A percentile compares a stretch with the other conserved stretches of the same genome.
phyloP scores from a whole-genome alignment of 495 filamentous ascomycete genomes.

The Staphylotrichum tortipilum region DNA sequence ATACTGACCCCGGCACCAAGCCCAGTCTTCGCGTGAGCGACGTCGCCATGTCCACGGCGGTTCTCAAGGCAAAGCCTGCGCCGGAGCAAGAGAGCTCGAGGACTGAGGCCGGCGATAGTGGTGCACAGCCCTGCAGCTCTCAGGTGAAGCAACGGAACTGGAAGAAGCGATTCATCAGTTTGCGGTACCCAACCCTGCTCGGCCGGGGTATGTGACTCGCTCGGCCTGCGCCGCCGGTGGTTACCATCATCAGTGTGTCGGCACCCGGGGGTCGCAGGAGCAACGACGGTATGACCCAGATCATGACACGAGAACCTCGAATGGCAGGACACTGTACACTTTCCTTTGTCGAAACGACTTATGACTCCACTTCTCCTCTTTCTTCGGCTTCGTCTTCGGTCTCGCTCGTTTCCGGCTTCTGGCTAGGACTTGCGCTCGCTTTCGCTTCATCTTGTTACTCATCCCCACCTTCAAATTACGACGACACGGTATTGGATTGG shows the following conservation, averaged over 20 bases:
- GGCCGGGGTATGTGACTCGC: conserved; percentile 25
- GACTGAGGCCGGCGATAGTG: conserved; percentile 1
- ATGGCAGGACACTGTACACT: conserved; percentile 24
- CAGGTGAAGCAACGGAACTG: conserved; percentile 20
- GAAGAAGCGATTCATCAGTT: conserved; percentile 20
- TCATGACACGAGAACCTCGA: conserved; percentile 5
- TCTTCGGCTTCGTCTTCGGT: neutral
- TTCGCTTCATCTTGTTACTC: conserved; percentile 8
- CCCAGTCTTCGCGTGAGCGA: conserved; percentile 2
- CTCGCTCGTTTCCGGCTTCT: conserved; percentile 7
- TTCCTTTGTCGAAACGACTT: conserved; percentile 20
- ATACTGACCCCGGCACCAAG: conserved; percentile 6
- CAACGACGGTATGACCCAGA: neutral
- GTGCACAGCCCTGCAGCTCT: conserved; percentile 9
- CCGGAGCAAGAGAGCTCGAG: conserved; percentile 9
- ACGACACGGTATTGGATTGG: conserved; percentile 15
- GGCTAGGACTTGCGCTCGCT: conserved; percentile 13
- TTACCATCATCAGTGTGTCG: conserved; percentile 1
- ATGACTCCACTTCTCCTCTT: conserved; percentile 4
- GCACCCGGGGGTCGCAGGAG: neutral
- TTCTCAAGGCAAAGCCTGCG: conserved; percentile 13
- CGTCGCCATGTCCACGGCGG: conserved; percentile 5
- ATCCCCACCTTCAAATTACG: conserved; percentile 1
- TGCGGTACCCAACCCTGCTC: conserved; percentile 22
- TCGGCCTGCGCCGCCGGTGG: neutral